Percentiles rank a stretch among this genome's conserved stretches.
These are phyloP conservation scores for Chlorencoelia australis DNA, from an alignment of 2,329 filamentous ascomycete genomes.

Conservation along the genomic window DNA sequence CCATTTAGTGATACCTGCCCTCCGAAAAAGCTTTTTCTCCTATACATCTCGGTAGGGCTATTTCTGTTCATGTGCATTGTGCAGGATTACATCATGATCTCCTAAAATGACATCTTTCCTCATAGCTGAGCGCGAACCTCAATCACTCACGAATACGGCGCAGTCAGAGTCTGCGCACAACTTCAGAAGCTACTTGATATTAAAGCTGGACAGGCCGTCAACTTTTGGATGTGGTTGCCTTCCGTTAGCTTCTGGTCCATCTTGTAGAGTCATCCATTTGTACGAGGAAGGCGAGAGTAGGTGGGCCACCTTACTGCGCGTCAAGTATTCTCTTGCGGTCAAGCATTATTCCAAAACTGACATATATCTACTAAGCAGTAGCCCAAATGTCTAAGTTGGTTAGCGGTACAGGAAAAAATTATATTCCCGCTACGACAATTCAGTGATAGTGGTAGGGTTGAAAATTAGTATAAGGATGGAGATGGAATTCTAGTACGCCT, in stretches of 20 bases:
- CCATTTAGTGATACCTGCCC: slow-evolving; percentile 11
- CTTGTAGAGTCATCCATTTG: slow-evolving; percentile 24
- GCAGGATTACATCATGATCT: slow-evolving; percentile 8
- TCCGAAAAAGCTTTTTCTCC: slow-evolving; percentile 7
- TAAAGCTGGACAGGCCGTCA: slow-evolving; percentile 12
- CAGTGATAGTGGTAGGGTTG: too few species aligned
- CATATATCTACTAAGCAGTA: too few species aligned
- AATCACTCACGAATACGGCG: slow-evolving; percentile 4
- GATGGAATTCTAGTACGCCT: too few species aligned
- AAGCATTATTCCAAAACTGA: too few species aligned
- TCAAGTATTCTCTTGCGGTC: too few species aligned
- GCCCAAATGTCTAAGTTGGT: too few species aligned
- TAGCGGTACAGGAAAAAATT: too few species aligned
- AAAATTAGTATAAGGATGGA: too few species aligned
- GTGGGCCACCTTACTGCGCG: too few species aligned
- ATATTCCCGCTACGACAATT: too few species aligned
- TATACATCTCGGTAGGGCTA: slow-evolving; percentile 11
- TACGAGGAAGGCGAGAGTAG: too few species aligned
- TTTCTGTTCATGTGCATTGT: slow-evolving; percentile 5
- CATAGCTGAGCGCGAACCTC: background rate
- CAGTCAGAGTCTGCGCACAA: slow-evolving; percentile 6
- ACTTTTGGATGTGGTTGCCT: slow-evolving; percentile 7
- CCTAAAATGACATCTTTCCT: slow-evolving; percentile 11
- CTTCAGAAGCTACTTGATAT: slow-evolving; percentile 12
- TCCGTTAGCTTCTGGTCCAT: slow-evolving; percentile 14